phyloP scores from a whole-genome alignment of 352 stramenopile species.

The Phytophthora pinifolia region DNA sequence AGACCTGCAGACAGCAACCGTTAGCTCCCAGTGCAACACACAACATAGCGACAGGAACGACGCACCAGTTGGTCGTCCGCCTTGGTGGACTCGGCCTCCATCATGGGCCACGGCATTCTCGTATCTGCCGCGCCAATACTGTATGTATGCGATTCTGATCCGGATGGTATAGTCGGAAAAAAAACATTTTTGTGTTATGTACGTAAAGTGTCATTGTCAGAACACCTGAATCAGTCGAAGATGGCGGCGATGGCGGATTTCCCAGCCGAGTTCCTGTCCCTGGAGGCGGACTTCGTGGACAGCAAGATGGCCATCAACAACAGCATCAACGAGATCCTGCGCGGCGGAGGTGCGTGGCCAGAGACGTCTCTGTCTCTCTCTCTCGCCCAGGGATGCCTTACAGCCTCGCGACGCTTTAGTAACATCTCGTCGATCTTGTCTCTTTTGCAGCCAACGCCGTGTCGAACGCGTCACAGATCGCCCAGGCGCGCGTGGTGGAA shows the following conservation, averaged over 20 bases:
- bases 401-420: constrained; percentile 17
- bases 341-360: constrained; percentile 35
- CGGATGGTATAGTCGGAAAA: no score
- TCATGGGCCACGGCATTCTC: constrained; percentile 13
- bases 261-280: constrained; percentile 58
- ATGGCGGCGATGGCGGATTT: constrained; percentile 38
- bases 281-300: constrained; percentile 82
- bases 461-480: constrained; percentile 48
- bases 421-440: constrained; percentile 2
- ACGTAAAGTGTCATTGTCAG: no score
- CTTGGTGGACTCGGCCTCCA: constrained; percentile 29
- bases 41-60: background rate
- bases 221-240: background rate
- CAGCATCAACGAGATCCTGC: constrained; percentile 62
- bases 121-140: background rate
- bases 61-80: constrained; percentile 43
- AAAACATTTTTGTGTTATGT: no score
- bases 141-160: no score
- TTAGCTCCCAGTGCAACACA: background rate
- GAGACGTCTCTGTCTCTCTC: background rate
- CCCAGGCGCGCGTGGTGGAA: constrained; percentile 65
- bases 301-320: constrained; percentile 86
- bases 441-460: constrained; percentile 28
- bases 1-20: constrained; percentile 45
- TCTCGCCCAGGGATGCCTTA: background rate